Evolutionary conservation across 306 rosid genomes (phyloP), one percentile per base, ranked within the genome.

Genomic region (Clitoria ternatea): DNA sequence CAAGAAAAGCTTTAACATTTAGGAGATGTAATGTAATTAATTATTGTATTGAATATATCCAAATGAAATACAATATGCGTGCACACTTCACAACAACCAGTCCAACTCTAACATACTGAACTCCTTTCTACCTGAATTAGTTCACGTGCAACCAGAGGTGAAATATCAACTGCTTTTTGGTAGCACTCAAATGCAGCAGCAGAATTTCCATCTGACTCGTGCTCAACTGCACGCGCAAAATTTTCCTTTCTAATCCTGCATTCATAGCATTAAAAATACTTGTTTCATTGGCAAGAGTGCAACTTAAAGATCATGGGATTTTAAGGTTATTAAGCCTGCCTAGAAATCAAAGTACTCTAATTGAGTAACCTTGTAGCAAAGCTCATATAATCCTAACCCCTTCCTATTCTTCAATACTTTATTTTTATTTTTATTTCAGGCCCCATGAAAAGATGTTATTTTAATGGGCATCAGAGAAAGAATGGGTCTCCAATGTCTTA

Each of bases 141-240:
- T 2, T 84, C 89, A 11, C 68, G 14, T 1, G 98, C 98, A 82
- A 94, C 73, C 5, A 19, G 75, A 61, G 98, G 97, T 19, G 98
- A 87, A 68, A 94, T 94, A 79, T 94, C 98, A 77, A 90, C 91
- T 27, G 98, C 94, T 86, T 93, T 93, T 81, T 93, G 98, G 84
- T 87, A 90, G 84, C 98, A 93, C 77, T 90, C 96, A 11, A 73
- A 93, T 2, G 98, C 96, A 52, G 96, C 97, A 76, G 94, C 1
- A 48, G 89, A 81, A 81, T 90, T 93, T 69, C 97, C 98, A 71
- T 81, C 68, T 1, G 84, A 65, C 65, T 93, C 98, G 4, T 87
- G 97, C 69, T 84, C 89, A 64, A 81, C 78, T 8, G 96, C 98
- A 68, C 98, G 97, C 2, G 83, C 88, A 60, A 93, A 68, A 81